Conservation (phyloP, 2,329 filamentous ascomycete species). For the Elsinoe batatas region DNA sequence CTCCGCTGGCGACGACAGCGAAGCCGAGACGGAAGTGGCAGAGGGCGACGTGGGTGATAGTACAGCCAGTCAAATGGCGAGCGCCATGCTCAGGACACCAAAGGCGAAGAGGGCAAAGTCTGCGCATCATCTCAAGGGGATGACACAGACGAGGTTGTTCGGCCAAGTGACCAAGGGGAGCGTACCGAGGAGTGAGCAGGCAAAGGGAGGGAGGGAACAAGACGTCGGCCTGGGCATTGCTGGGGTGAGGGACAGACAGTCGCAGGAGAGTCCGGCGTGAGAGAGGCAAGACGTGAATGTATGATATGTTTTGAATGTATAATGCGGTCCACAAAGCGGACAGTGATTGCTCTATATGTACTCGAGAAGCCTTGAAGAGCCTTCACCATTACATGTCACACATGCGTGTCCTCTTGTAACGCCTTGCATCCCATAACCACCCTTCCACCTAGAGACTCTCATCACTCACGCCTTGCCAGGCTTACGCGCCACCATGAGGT, state of each 20-base stretch:
- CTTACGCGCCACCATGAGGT: conserved; percentile 90
- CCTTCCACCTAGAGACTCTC: neutral
- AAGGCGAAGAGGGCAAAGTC: conserved; percentile 26
- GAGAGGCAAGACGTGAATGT: neutral
- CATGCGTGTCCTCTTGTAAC: neutral
- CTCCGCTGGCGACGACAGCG: conserved; percentile 50
- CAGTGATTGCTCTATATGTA: neutral
- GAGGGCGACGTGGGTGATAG: conserved; percentile 48
- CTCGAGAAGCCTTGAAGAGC: neutral
- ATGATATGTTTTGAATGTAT: neutral
- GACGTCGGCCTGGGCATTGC: conserved; percentile 23
- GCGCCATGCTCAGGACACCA: conserved; percentile 47
- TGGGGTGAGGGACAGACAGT: conserved; percentile 17
- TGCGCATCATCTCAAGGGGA: conserved; percentile 31
- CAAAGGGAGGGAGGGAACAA: neutral
- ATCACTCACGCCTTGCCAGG: conserved; percentile 34
- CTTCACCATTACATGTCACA: neutral
- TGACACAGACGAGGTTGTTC: conserved; percentile 54
- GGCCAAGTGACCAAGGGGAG: conserved; percentile 50
- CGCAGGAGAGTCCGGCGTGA: conserved; percentile 1
- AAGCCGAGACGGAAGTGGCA: conserved; percentile 52
- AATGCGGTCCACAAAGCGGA: too few species aligned
- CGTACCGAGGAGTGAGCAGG: conserved; percentile 18
- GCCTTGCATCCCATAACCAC: neutral
- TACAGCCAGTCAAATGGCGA: conserved; percentile 68